Percentiles rank a stretch among this genome's conserved stretches.
Conservation (phyloP, 768 basidiomycete genomes). For the Suillus paluster region DNA sequence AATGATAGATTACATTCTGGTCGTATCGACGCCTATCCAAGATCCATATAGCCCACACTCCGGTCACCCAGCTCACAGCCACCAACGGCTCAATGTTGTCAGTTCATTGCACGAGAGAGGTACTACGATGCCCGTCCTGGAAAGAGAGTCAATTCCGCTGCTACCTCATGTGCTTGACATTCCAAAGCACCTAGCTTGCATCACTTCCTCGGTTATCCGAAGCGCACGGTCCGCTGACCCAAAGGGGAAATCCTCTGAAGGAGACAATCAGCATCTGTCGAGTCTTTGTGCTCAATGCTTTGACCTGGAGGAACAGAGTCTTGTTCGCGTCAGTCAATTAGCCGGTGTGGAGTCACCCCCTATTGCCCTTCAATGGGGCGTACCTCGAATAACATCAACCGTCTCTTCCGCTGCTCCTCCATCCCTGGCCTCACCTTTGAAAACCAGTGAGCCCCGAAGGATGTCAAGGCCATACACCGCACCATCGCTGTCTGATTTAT, state of each 20-base stretch:
- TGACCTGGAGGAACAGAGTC: constrained; percentile 71
- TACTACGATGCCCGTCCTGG: constrained; percentile 56
- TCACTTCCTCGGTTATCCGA: constrained; percentile 78
- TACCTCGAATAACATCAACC: constrained; percentile 7
- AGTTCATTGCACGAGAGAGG: constrained; percentile 63
- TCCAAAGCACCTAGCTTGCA: constrained; percentile 74
- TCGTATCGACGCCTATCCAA: constrained; percentile 63
- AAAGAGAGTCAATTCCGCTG: constrained; percentile 71
- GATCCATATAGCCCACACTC: constrained; percentile 31
- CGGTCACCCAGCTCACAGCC: constrained; percentile 40
- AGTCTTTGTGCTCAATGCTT: constrained; percentile 66
- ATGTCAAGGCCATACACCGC: constrained; percentile 53
- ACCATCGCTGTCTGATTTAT: constrained; percentile 40
- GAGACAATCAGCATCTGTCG: constrained; percentile 47
- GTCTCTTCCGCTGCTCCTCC: constrained; percentile 15
- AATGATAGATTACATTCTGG: constrained; percentile 81
- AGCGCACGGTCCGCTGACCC: constrained; percentile 51
- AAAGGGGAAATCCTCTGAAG: constrained; percentile 36
- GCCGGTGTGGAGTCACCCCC: constrained; percentile 33
- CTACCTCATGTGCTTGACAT: constrained; percentile 79
- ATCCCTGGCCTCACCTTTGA: constrained; percentile 26
- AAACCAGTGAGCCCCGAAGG: constrained; percentile 23
- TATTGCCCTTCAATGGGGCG: constrained; percentile 21
- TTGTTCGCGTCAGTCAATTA: constrained; percentile 67
- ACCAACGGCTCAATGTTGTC: constrained; percentile 57